Conservation (phyloP, 2,329 filamentous ascomycete species). For the Fusarium oxysporum region DNA sequence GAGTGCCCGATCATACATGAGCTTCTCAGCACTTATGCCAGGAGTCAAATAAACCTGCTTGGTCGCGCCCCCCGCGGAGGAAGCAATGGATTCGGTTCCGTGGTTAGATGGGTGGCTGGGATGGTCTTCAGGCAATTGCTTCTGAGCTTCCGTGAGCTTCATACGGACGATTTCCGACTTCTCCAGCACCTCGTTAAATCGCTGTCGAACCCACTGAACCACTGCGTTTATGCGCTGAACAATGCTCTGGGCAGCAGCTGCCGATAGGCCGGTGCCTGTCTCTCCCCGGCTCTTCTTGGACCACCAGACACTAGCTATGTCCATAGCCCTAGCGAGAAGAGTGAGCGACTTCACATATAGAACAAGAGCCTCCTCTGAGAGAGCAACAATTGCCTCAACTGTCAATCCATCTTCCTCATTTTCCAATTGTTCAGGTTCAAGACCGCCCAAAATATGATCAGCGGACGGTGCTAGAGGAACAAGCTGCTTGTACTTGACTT, state of each 20-base stretch:
- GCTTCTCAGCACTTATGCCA: conserved; percentile 92
- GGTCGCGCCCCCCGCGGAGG: conserved; percentile 70
- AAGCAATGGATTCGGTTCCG: conserved; percentile 66
- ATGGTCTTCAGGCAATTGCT: conserved; percentile 84
- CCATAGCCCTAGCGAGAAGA: conserved; percentile 92
- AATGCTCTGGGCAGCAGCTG: conserved; percentile 60
- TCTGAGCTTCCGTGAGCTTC: conserved; percentile 88
- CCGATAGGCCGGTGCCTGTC: conserved; percentile 54
- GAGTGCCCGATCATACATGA: conserved; percentile 97
- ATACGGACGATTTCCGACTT: conserved; percentile 95
- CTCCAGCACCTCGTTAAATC: conserved; percentile 97
- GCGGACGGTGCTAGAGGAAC: conserved; percentile 85
- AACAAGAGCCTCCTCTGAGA: conserved; percentile 95
- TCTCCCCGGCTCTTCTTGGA: conserved; percentile 78
- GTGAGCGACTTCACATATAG: conserved; percentile 95
- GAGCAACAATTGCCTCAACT: conserved; percentile 82
- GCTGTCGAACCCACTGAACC: conserved; percentile 92
- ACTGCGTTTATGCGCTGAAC: conserved; percentile 86
- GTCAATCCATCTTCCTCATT: conserved; percentile 81
- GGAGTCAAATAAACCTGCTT: conserved; percentile 87
- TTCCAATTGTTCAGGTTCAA: conserved; percentile 64
- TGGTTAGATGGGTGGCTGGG: conserved; percentile 87
- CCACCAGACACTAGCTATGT: conserved; percentile 95
- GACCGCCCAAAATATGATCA: conserved; percentile 75
- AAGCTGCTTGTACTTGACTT: conserved; percentile 99